phyloP scores from a whole-genome alignment of 768 basidiomycete genomes.

The Boletus sp. region DNA sequence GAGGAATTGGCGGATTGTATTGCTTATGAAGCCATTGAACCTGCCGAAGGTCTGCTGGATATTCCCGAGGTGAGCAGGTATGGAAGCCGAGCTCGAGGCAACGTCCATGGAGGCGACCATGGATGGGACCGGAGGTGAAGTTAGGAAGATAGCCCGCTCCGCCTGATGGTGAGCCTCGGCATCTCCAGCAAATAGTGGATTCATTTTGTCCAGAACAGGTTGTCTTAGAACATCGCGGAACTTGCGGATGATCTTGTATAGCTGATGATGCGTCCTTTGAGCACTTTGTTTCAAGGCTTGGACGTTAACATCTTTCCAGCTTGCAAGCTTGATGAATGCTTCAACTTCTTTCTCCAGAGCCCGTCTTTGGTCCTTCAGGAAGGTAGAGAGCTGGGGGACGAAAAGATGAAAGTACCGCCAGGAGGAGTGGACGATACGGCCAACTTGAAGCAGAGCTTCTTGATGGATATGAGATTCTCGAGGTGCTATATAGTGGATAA shows the following conservation, averaged over 20 bases:
- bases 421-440: conserved; percentile 58
- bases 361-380: conserved; percentile 54
- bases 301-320: conserved; percentile 97
- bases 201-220: conserved; percentile 49
- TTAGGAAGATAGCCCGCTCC: conserved; percentile 11
- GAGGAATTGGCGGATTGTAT: conserved; percentile 43
- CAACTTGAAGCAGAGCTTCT: conserved; percentile 45
- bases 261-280: conserved; percentile 81
- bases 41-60: conserved; percentile 48
- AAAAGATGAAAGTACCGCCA: conserved; percentile 64
- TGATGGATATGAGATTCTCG: conserved; percentile 30
- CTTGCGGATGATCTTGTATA: conserved; percentile 88
- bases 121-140: neutral
- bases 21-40: conserved; percentile 45
- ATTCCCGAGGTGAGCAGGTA: conserved; percentile 43
- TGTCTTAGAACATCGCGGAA: conserved; percentile 87
- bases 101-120: neutral
- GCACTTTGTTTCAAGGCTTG: conserved; percentile 91
- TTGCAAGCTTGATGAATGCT: conserved; percentile 89
- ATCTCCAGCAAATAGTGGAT: conserved; percentile 34
- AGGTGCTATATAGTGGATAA: conserved; percentile 38
- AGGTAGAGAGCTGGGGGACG: conserved; percentile 40
- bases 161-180: conserved; percentile 28
- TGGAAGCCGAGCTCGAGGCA: neutral
- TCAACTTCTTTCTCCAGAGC: conserved; percentile 76